Evolutionary conservation across 2,329 filamentous ascomycete genomes (phyloP).

Genomic region (Calonectria pteridis): DNA sequence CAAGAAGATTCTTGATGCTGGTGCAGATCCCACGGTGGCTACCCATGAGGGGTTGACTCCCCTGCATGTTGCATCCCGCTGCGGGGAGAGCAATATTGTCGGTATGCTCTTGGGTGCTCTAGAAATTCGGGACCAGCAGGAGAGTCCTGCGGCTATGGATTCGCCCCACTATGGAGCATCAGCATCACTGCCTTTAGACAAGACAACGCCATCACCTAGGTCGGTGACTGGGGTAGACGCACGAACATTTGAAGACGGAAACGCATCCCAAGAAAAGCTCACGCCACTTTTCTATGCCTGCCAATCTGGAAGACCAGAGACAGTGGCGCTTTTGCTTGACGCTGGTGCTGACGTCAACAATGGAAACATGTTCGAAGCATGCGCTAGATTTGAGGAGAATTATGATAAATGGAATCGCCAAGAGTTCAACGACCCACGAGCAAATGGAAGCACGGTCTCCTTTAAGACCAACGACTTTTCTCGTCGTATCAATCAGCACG

Average conservation of each 20-base stretch:
- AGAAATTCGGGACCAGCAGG: not conserved
- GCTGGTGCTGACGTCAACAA: constrained; percentile 38
- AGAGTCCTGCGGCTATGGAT: not conserved
- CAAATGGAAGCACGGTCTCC: not conserved
- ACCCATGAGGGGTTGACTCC: constrained; percentile 52
- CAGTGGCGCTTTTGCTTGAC: constrained; percentile 42
- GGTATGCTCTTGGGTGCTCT: constrained; percentile 44
- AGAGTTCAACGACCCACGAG: constrained; percentile 16
- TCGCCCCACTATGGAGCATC: not conserved
- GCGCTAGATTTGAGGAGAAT: constrained; percentile 33
- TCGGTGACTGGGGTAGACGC: constrained; percentile 14
- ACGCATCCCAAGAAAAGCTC: not conserved
- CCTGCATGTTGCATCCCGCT: constrained; percentile 55
- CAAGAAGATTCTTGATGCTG: constrained; percentile 49
- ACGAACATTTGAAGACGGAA: not conserved
- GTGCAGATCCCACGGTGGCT: constrained; percentile 48
- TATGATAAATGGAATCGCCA: constrained; percentile 15
- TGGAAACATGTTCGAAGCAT: constrained; percentile 34
- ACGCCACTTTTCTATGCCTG: constrained; percentile 45
- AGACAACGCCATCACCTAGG: not conserved
- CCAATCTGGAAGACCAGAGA: constrained; percentile 41
- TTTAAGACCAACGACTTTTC: not conserved
- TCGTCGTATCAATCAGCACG: not conserved
- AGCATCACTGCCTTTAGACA: not conserved
- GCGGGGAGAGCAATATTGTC: constrained; percentile 49